Base-by-base conservation (phyloP, 306 rosid genomes). In the Acacia confusa region DNA sequence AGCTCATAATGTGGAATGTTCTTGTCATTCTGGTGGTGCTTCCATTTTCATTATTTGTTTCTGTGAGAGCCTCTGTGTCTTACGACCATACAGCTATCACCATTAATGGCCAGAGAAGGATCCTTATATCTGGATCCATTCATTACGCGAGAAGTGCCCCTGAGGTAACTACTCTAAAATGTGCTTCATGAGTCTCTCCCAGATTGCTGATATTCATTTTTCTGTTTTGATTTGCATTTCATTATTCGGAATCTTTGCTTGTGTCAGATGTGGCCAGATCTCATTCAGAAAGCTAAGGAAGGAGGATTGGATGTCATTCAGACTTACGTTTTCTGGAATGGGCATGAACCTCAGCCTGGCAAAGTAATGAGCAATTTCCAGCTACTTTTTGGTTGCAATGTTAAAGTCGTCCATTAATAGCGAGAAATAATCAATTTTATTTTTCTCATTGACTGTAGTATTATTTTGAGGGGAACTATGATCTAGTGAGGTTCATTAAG, bases 231-330 rank as follows among this genome's bases (percentile, higher is more conserved):
- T 66, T 70, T 77, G 34, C 28, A 24, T 45, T 69, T 57, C 16
- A 47, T 28, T 22, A 70, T 47, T 52, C 34, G 16, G 64, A 78
- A 70, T 74, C 66, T 55, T 79, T 78, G 76, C 78, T 71, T 76
- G 24, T 67, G 66, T 80, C 85, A 95, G 99, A 95, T 95, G 99
- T 95, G 99, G 99, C 98, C 99, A 84, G 98, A 95, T 92, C 98
- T 95, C 87, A 92, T 95, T 79, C 97, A 93, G 86, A 95, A 91
- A 87, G 99, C 99, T 6, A 95, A 93, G 81, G 94, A 93, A 72
- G 99, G 99, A 85, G 99, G 99, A 48, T 86, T 95, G 86, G 99
- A 95, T 92, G 99, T 92, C 60, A 88, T 95, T 88, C 93, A 95
- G 86, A 95, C 98, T 72, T 95, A 95, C 76, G 98, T 95, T 55